These are phyloP conservation scores for Xylariaceae sp. DNA, from an alignment of 2,329 filamentous ascomycete genomes.

Conservation along the genomic window DNA sequence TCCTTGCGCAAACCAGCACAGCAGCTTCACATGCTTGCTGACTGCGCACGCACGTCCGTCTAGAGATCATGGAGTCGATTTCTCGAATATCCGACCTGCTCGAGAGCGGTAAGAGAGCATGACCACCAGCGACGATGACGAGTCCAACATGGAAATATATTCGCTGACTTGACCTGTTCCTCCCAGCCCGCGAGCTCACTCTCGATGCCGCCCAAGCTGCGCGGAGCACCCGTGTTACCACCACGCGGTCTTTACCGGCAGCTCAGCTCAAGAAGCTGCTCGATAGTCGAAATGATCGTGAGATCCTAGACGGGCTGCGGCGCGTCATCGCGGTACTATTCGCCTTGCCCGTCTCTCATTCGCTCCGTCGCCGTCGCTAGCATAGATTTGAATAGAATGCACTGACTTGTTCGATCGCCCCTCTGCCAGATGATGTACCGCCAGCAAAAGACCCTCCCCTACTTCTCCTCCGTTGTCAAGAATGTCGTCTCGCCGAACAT, in stretches of 20 bases:
- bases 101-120: conserved; percentile 68
- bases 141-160: conserved; percentile 3
- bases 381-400: conserved; percentile 14
- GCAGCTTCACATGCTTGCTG: conserved; percentile 28
- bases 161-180: conserved; percentile 16
- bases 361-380: neutral
- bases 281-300: conserved; percentile 87
- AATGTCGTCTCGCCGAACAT: conserved; percentile 92
- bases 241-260: conserved; percentile 64
- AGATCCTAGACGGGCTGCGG: conserved; percentile 86
- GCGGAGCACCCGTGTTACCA: conserved; percentile 56
- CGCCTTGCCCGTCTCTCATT: neutral
- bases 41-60: conserved; percentile 11
- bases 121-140: neutral
- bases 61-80: conserved; percentile 78
- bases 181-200: conserved; percentile 85
- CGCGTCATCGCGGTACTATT: conserved; percentile 74
- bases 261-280: conserved; percentile 89
- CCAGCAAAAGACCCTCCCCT: conserved; percentile 78
- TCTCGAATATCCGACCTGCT: conserved; percentile 89
- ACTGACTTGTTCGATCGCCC: neutral
- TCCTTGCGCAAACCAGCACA: conserved; percentile 16
- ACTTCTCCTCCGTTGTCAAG: conserved; percentile 98
- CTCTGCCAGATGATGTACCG: conserved; percentile 81
- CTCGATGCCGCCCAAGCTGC: conserved; percentile 93